These are phyloP conservation scores for Aspergillus awamori DNA, from an alignment of 2,329 filamentous ascomycete species.

Conservation along the genomic window DNA sequence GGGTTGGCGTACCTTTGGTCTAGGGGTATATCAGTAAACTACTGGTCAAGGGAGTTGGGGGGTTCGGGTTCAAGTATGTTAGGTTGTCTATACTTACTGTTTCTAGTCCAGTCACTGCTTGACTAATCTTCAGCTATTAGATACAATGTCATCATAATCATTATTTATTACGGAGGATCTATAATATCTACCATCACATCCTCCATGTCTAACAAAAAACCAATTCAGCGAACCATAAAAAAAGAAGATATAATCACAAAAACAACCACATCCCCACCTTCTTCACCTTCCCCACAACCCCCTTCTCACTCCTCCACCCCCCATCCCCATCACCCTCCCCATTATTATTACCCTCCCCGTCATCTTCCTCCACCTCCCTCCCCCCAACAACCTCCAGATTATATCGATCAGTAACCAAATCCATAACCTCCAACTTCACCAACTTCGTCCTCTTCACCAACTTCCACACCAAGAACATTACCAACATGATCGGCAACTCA, in stretches of 20 bases:
- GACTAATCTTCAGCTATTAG: no score
- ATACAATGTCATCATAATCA: no score
- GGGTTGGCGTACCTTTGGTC: no score
- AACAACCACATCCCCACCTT: constrained; percentile 45
- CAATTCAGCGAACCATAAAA: no score
- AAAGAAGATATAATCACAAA: constrained; percentile 25
- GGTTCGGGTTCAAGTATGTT: no score
- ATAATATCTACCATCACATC: no score
- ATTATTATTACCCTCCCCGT: constrained; percentile 32
- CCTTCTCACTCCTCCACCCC: constrained; percentile 15
- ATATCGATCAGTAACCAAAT: constrained; percentile 54
- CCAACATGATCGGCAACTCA: constrained; percentile 62
- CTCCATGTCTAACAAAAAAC: no score
- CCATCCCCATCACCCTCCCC: constrained; percentile 24
- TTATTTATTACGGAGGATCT: no score
- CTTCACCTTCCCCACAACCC: constrained; percentile 29
- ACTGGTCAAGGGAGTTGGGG: no score
- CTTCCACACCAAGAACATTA: constrained; percentile 62
- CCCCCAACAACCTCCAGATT: constrained; percentile 13
- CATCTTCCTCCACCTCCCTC: constrained; percentile 25
- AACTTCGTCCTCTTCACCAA: constrained; percentile 52
- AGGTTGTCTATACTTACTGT: no score
- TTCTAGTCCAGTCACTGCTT: no score
- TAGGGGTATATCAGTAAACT: no score
- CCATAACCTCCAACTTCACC: constrained; percentile 52